A percentile compares a stretch with the other conserved stretches of the same genome.
phyloP scores from a whole-genome alignment of 345 rosid genomes.

The Conringia planisiliqua region DNA sequence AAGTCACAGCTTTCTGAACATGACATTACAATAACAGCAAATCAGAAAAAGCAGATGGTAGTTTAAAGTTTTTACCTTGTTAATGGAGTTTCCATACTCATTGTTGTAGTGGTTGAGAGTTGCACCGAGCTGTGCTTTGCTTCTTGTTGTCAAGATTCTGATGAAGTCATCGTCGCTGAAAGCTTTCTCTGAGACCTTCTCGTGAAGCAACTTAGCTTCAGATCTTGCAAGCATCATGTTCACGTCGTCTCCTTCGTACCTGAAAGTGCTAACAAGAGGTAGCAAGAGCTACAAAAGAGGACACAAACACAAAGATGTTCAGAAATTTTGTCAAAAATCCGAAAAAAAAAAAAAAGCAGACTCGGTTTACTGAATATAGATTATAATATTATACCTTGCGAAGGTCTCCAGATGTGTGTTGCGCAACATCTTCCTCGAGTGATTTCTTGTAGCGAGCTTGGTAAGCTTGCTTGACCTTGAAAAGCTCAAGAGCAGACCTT shows the following conservation, averaged over 20 bases:
- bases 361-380: neutral
- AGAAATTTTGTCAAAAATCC: neutral
- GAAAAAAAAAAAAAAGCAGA: neutral
- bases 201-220: constrained; percentile 85
- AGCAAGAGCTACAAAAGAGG: constrained; percentile 60
- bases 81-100: constrained; percentile 63
- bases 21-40: neutral
- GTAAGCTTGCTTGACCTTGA: constrained; percentile 62
- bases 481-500: constrained; percentile 52
- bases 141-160: constrained; percentile 78
- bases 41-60: neutral
- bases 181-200: constrained; percentile 69
- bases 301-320: neutral
- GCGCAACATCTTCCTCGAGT: constrained; percentile 80
- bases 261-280: constrained; percentile 73
- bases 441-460: constrained; percentile 70
- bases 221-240: constrained; percentile 70
- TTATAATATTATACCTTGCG: constrained; percentile 47
- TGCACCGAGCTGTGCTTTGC: constrained; percentile 81
- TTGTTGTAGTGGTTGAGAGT: constrained; percentile 83
- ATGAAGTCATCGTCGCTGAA: constrained; percentile 77
- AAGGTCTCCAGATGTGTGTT: constrained; percentile 60
- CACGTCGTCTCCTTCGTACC: constrained; percentile 86
- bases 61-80: constrained; percentile 59
- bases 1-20: neutral